A percentile compares a stretch with the other conserved stretches of the same genome.
Evolutionary conservation across 2,329 filamentous ascomycete genomes (phyloP).

Genomic region (Botryosphaeria dothidea): DNA sequence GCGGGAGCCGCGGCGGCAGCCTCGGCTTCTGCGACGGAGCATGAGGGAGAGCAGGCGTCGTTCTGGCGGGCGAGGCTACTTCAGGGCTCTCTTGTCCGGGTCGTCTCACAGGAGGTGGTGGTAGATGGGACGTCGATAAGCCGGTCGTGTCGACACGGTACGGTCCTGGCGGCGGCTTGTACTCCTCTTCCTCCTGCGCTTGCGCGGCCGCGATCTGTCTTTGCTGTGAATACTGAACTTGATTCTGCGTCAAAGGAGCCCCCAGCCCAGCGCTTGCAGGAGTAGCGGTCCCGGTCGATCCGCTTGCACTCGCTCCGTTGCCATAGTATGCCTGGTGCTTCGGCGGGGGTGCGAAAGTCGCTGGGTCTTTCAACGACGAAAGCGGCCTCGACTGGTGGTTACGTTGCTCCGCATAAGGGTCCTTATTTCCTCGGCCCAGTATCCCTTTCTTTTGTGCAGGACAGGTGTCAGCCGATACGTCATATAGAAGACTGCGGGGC

Average conservation of each 20-base stretch:
- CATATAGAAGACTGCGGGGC: conserved; percentile 20
- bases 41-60: conserved; percentile 52
- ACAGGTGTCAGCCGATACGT: conserved; percentile 19
- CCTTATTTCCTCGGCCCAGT: conserved; percentile 57
- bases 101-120: conserved; percentile 66
- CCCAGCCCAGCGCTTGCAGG: conserved; percentile 30
- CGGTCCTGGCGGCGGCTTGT: conserved; percentile 57
- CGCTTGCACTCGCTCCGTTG: background rate
- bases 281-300: background rate
- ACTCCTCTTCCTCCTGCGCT: conserved; percentile 35
- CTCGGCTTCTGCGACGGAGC: background rate
- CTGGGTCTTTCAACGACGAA: conserved; percentile 71
- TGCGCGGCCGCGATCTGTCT: conserved; percentile 36
- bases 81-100: conserved; percentile 27
- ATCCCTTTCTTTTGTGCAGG: conserved; percentile 51
- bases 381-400: conserved; percentile 65
- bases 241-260: conserved; percentile 42
- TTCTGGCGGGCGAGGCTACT: conserved; percentile 33
- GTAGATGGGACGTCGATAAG: conserved; percentile 66
- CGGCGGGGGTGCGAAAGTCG: conserved; percentile 78
- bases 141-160: conserved; percentile 72
- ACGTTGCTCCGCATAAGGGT: conserved; percentile 36
- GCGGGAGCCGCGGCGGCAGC: conserved; percentile 69
- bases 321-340: conserved; percentile 48
- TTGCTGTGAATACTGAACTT: conserved; percentile 38